Base-by-base conservation (phyloP, 148 eudicot species). In the Nyssa sinensis region DNA sequence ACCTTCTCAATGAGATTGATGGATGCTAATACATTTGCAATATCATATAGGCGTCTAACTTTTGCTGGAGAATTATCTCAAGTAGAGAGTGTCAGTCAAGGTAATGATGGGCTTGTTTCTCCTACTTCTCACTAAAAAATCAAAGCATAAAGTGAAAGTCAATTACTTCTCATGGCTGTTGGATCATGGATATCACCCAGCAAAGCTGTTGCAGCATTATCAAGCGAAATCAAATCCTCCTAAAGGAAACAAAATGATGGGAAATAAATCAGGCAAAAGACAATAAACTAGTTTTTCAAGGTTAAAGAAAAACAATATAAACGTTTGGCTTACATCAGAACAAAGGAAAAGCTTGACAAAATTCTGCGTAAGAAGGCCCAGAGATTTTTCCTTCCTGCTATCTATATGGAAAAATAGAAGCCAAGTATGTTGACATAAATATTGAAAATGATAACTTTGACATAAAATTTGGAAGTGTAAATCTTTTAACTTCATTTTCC, bases 271-370 rank as follows among this genome's bases (percentile, higher is more conserved):
- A 74, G 68, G 23, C 30, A 60, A 41, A 8, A 44, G 28, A 72
- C 3, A 10, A 7, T 1, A 59, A 33, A 39, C 25, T 14, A 19
- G 37, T 1, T 19, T 41, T 19, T 41, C n/a, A 27, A 29, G 5
- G 9, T 33, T n/a, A n/a, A n/a, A 1, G 41, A n/a, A 11, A 32
- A 69, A 44, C 64, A 75, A 29, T 59, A 10, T 31, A 44, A 44
- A 23, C 19, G 24, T 74, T 41, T 59, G 68, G 63, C 89, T 81
- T 85, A 90, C 98, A 74, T 84, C 77, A 72, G 93, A 79, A 80
- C 88, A 82, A 64, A 91, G 80, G 81, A 94, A 94, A 58, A 94
- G 90, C 87, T 90, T 94, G 80, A 94, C 85, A 76, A 94, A 94
- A 81, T 94, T 92, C 74, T 86, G 85, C 24, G 97, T 78, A 17